Percentiles rank a stretch among this genome's conserved stretches.
Conservation (phyloP, 495 filamentous ascomycete species). For the Thermochaetoides thermophila region DNA sequence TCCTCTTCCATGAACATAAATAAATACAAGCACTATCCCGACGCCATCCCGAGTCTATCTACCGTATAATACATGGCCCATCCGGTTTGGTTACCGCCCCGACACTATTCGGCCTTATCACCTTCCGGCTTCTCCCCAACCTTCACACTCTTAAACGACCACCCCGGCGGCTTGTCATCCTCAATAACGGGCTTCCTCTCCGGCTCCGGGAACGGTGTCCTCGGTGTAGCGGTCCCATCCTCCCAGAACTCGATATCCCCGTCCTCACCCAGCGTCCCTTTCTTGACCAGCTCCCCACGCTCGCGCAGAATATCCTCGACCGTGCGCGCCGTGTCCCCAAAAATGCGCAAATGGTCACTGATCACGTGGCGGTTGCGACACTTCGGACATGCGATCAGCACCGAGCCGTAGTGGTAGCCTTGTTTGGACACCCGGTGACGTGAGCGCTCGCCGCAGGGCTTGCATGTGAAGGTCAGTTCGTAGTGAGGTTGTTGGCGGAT, state of each 20-base stretch:
- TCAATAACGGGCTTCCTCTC: slow-evolving; percentile 6
- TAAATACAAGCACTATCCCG: too few relatives aligned
- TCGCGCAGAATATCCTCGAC: slow-evolving; percentile 58
- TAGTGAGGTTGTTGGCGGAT: slow-evolving; percentile 36
- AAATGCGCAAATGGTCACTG: slow-evolving; percentile 73
- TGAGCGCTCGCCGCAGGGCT: slow-evolving; percentile 61
- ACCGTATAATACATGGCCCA: too few relatives aligned
- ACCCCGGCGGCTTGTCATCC: slow-evolving; percentile 10
- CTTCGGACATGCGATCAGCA: slow-evolving; percentile 70
- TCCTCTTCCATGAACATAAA: too few relatives aligned
- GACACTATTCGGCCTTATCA: not conserved
- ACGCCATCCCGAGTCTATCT: not conserved
- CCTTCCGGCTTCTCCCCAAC: slow-evolving; percentile 1
- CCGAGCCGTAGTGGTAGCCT: slow-evolving; percentile 78
- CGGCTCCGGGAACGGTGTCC: slow-evolving; percentile 1
- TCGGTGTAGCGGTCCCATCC: slow-evolving; percentile 32
- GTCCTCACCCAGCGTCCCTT: slow-evolving; percentile 38
- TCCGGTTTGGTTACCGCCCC: too few relatives aligned
- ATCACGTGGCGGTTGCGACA: slow-evolving; percentile 85
- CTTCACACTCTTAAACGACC: slow-evolving; percentile 15
- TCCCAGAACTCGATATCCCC: slow-evolving; percentile 58
- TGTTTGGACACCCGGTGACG: slow-evolving; percentile 74
- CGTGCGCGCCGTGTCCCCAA: slow-evolving; percentile 48
- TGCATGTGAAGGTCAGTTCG: slow-evolving; percentile 81
- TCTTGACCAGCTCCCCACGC: slow-evolving; percentile 49